Evolutionary conservation across 2,329 filamentous ascomycete species (phyloP), one percentile per base, ranked within the genome.

Genomic region (Cytospora mali): DNA sequence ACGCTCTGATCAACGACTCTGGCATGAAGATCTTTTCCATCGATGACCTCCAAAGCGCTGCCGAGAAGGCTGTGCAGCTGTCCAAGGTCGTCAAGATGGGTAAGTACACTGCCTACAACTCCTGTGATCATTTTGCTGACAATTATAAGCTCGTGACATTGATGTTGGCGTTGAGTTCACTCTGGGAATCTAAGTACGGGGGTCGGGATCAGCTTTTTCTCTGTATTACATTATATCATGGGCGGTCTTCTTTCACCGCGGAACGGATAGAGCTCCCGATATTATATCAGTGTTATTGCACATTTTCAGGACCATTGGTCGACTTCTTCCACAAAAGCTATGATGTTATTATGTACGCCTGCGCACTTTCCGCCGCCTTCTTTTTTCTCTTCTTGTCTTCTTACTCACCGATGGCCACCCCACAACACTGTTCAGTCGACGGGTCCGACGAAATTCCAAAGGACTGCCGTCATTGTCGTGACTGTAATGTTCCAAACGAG

Each of bases 11-110:
- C 82, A 96, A 95, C 84, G 93, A 99, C 77, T 96, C 93, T 60
- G 93, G 95, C 72, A 87, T 99, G 74, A 99, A 99, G 89, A 99
- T 99, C 80, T 99, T 99, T 86, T 96, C 92, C 73, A 98, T 99
- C 67, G 94, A 98, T 75, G 95, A 99, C 81, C 87, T 99, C 72
- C 95, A 99, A 82, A 95, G 81, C 75, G 95, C 95, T 49, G 95
- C 95, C 68, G 95, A 98, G 87, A 98, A 96, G 86, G 91, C 93
- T 31, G 95, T 99, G 68, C 94, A 99, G 80, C 94, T 99, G 79
- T 97, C 93, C 73, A 98, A 97, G 87, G 91, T 99, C 70, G 95
- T 99, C 73, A 98, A 98, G 89, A 91, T 97, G 88, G 92, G 89
- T 91, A 81, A 82, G 88, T 85, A 54, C 55, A 33, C 7, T 46